A percentile compares a stretch with the other conserved stretches of the same genome.
Conservation (phyloP, 768 basidiomycete genomes). For the Asterophora lycoperdoides region DNA sequence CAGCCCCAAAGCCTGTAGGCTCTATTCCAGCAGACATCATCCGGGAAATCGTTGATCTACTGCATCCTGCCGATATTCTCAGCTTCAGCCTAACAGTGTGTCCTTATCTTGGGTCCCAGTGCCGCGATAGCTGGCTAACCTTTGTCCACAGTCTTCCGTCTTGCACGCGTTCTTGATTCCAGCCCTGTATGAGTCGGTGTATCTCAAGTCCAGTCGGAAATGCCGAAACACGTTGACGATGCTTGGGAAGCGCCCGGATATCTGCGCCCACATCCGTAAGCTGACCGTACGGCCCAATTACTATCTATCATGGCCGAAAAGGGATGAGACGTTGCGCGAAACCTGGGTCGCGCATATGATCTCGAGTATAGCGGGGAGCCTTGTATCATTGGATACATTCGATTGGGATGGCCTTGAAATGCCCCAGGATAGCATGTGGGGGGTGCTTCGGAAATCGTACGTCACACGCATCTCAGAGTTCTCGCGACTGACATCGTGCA, state of each 20-base stretch:
- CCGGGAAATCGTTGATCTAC: constrained; percentile 32
- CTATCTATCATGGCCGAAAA: constrained; percentile 47
- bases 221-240: constrained; percentile 35
- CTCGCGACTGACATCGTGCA: constrained; percentile 1
- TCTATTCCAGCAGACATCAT: constrained; percentile 38
- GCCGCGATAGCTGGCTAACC: constrained; percentile 3
- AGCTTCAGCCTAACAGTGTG: constrained; percentile 39
- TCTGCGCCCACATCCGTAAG: constrained; percentile 37
- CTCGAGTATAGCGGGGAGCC: constrained; percentile 25
- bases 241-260: constrained; percentile 30
- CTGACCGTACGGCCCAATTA: constrained; percentile 48
- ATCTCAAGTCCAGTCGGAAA: constrained; percentile 38
- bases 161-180: constrained; percentile 33
- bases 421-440: constrained; percentile 41
- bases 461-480: constrained; percentile 14
- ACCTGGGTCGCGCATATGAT: constrained; percentile 37
- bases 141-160: constrained; percentile 23
- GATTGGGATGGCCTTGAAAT: constrained; percentile 52
- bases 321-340: constrained; percentile 38
- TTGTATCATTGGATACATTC: constrained; percentile 38
- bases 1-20: constrained; percentile 21
- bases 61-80: constrained; percentile 36
- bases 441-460: constrained; percentile 33
- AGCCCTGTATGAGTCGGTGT: constrained; percentile 40
- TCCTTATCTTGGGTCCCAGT: constrained; percentile 7